A percentile compares a stretch with the other conserved stretches of the same genome.
These are phyloP conservation scores for Nakazawaea pomicola DNA, from an alignment of 805 yeast genomes.

Conservation along the genomic window DNA sequence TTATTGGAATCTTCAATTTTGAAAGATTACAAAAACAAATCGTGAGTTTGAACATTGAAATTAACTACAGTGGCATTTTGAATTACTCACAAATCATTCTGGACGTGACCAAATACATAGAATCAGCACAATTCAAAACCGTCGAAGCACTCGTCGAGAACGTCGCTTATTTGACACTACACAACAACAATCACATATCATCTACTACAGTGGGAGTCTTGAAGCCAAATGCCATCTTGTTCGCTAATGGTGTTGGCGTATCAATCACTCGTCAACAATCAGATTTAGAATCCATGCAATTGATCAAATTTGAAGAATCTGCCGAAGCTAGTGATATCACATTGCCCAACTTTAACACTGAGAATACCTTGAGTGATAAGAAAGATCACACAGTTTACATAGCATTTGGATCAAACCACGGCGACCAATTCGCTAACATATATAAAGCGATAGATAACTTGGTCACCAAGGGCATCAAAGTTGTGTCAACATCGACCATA, in stretches of 20 bases:
- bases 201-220: constrained; percentile 54
- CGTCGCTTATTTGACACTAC: constrained; percentile 40
- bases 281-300: constrained; percentile 27
- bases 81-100: constrained; percentile 40
- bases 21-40: constrained; percentile 82
- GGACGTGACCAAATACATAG: constrained; percentile 56
- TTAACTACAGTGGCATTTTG: constrained; percentile 20
- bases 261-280: constrained; percentile 46
- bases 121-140: constrained; percentile 77
- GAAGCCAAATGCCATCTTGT: constrained; percentile 85
- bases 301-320: constrained; percentile 20
- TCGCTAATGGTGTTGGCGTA: constrained; percentile 89
- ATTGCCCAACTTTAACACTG: constrained; percentile 26
- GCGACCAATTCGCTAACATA: constrained; percentile 64
- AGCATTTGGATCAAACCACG: constrained; percentile 89
- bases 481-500: constrained; percentile 65
- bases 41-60: constrained; percentile 55
- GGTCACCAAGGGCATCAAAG: constrained; percentile 33
- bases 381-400: constrained; percentile 53
- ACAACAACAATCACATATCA: constrained; percentile 9
- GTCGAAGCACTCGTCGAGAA: constrained; percentile 86
- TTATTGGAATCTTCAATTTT: constrained; percentile 92
- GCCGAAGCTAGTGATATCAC: constrained; percentile 13
- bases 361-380: constrained; percentile 1
- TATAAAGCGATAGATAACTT: constrained; percentile 46